Conservation (phyloP, 225 moss, liverwort and hornwort genomes). For the Physcomitrellopsis africana region DNA sequence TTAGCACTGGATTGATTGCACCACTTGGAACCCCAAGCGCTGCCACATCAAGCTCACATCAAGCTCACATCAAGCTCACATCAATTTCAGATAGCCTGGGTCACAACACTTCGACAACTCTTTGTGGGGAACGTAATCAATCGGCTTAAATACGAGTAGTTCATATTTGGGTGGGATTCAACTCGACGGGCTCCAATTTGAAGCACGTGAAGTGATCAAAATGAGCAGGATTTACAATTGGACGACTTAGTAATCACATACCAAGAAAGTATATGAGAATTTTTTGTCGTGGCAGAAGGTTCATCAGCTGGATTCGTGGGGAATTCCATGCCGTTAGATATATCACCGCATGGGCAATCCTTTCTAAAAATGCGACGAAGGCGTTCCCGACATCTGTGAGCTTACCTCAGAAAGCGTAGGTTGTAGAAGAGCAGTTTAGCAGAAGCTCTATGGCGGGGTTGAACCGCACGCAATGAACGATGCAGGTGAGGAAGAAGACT, state of each 20-base stretch:
- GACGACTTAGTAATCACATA: constrained; percentile 4
- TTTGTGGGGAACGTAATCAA: too few relatives aligned
- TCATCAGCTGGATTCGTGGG: constrained; percentile 2
- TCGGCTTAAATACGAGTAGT: background rate
- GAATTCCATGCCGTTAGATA: background rate
- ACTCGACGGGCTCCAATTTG: too few relatives aligned
- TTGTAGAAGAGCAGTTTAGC: too few relatives aligned
- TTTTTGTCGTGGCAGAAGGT: constrained; percentile 13
- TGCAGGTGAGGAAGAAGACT: too few relatives aligned
- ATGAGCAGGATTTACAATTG: background rate
- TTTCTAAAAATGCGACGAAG: background rate
- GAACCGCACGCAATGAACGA: too few relatives aligned
- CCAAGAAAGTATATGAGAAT: constrained; percentile 37
- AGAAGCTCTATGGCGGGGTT: too few relatives aligned
- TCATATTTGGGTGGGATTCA: background rate
- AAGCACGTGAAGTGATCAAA: too few relatives aligned
- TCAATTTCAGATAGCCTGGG: too few relatives aligned
- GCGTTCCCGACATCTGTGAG: constrained; percentile 6
- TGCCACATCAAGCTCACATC: constrained; percentile 13
- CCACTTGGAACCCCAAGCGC: constrained; percentile 43
- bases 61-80: too few relatives aligned
- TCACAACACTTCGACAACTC: background rate
- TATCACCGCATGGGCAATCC: background rate
- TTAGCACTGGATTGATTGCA: constrained; percentile 53
- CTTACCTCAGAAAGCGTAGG: constrained; percentile 7